phyloP scores from a whole-genome alignment of 2,329 filamentous ascomycete species.

The Beauveria scarabaeidicola region DNA sequence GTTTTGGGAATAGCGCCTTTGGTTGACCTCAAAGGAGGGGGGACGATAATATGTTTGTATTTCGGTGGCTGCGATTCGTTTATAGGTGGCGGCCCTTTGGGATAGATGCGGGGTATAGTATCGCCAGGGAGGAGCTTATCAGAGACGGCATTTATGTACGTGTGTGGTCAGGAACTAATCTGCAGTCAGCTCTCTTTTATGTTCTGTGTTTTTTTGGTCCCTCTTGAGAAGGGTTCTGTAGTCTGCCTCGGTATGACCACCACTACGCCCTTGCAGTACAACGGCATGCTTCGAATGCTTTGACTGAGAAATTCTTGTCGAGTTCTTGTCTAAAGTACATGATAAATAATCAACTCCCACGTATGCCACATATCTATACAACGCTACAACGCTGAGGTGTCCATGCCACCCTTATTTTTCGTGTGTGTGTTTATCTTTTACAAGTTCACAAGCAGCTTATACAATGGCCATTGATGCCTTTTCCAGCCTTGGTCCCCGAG shows the following conservation, averaged over 20 bases:
- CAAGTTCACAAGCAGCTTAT: neutral
- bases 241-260: no score
- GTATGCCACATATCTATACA: neutral
- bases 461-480: neutral
- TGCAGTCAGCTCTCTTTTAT: no score
- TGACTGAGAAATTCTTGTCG: neutral
- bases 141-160: neutral
- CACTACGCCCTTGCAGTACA: no score
- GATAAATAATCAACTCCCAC: neutral
- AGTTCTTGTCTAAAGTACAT: neutral
- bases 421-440: no score
- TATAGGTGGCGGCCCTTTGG: neutral
- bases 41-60: neutral
- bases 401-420: neutral
- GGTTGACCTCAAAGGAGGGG: neutral
- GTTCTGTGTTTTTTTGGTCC: no score
- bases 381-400: neutral
- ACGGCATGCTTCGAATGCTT: neutral
- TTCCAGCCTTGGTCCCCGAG: neutral
- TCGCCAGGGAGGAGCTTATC: neutral
- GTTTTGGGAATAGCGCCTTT: neutral
- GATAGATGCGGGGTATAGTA: neutral
- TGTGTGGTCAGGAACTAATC: no score
- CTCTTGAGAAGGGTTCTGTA: no score
- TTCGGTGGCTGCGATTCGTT: constrained; percentile 1